Conservation (phyloP, 805 yeast genomes). For the Kregervanrija delftensis region DNA sequence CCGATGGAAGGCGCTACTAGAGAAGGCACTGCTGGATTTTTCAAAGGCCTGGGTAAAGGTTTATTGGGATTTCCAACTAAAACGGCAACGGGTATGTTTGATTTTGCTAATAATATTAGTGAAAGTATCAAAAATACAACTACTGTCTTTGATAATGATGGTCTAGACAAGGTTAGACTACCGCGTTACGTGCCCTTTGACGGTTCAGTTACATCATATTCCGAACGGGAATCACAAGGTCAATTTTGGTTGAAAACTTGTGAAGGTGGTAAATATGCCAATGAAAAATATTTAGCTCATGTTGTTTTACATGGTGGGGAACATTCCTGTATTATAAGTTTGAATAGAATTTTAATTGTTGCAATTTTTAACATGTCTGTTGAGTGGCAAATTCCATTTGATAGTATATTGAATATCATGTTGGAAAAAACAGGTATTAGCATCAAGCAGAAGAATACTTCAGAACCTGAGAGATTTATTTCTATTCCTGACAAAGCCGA, state of each 20-base stretch:
- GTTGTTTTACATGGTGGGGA: conserved; percentile 77
- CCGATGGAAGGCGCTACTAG: conserved; percentile 86
- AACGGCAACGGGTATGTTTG: conserved; percentile 92
- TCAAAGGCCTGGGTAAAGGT: conserved; percentile 92
- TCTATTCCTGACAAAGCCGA: conserved; percentile 68
- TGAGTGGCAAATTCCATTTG: conserved; percentile 68
- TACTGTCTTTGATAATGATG: conserved; percentile 76
- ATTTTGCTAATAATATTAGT: conserved; percentile 84
- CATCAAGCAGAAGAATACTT: conserved; percentile 41
- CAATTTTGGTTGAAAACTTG: conserved; percentile 84
- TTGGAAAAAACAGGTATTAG: conserved; percentile 76
- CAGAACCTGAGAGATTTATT: conserved; percentile 48
- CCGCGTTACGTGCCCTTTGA: conserved; percentile 73
- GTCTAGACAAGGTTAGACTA: conserved; percentile 70
- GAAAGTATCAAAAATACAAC: conserved; percentile 94
- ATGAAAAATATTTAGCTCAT: conserved; percentile 81
- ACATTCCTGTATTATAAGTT: conserved; percentile 68
- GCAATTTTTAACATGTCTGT: conserved; percentile 52
- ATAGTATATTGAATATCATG: conserved; percentile 60
- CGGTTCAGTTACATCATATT: conserved; percentile 66
- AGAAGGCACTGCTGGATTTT: conserved; percentile 87
- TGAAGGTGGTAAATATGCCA: conserved; percentile 69
- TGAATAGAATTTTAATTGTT: conserved; percentile 60
- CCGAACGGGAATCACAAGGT: conserved; percentile 84
- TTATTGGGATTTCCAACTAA: conserved; percentile 94